Evolutionary conservation across 2,329 filamentous ascomycete species (phyloP), one percentile per base, ranked within the genome.

Genomic region (Immersiporthe knoxdaviesiana): DNA sequence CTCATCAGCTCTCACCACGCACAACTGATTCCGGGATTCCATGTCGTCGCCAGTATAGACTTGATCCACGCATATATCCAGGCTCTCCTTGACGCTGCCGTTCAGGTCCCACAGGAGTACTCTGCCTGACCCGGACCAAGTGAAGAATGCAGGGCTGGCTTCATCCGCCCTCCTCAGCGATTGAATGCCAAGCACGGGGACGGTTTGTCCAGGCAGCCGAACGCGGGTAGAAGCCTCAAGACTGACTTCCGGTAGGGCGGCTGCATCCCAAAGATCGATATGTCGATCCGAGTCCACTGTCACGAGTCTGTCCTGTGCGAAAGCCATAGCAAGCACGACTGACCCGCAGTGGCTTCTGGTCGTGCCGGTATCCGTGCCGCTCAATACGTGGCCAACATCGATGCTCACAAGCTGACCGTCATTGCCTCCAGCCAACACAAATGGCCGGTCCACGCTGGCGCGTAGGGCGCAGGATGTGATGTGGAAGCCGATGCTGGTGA

Each of bases 71-170:
- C 90, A 85, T 16, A 97, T 85, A 54, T 87, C 82, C 47, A 93
- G 82, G 1, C 88, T 88, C 21, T 85, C 84, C 73, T 87, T 89
- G 71, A 90, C 87, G 65, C 84, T 85, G 30, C 95, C 96, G 63
- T 92, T 85, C 18, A 89, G 78, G 74, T 90, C 87, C 96, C 96
- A 99, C 74, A 97, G 91, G 32, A 92, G 87, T 64, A 98, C 86
- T 21, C 87, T 89, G 6, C 96, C 96, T 65, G 90, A 90, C 30
- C 87, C 88, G 1, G 95, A 94, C 92, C 94, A 99, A 0, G 94
- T 97, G 72, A 94, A 90, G 76, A 98, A 97, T 11, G 90, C 87
- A 0, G 93, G 90, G 30, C 87, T 84, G 32, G 88, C 80, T 5
- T 82, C 77, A 69, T 92, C 92, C 0, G 88, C 84, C 30, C 82